Conservation (phyloP, 2,329 filamentous ascomycete species). For the Talaromyces sp. region DNA sequence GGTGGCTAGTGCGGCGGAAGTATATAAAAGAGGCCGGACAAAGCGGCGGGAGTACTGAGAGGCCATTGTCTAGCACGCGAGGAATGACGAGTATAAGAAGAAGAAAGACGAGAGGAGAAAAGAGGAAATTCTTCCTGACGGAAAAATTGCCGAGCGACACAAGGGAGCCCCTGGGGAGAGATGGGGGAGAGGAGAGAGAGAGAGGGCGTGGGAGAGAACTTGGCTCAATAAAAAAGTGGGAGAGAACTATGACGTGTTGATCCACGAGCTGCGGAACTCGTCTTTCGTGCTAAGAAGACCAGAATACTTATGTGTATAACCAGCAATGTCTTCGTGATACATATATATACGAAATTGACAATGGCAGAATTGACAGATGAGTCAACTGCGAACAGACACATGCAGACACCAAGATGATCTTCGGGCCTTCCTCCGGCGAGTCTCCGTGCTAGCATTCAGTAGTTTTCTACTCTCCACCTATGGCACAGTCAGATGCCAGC, state of each 20-base stretch:
- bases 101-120: not conserved
- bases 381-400: not conserved
- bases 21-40: constrained; percentile 60
- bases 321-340: not conserved
- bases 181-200: not conserved
- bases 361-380: not conserved
- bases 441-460: not conserved
- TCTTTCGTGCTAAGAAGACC: not conserved
- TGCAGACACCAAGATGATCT: not conserved
- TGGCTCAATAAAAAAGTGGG: not conserved
- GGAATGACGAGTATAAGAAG: not conserved
- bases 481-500: not conserved
- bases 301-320: not conserved
- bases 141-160: not conserved
- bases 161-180: not conserved
- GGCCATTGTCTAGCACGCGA: constrained; percentile 33
- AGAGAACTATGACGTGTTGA: constrained; percentile 4
- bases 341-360: not conserved
- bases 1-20: constrained; percentile 54
- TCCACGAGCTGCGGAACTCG: not conserved
- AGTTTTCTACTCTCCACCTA: not conserved
- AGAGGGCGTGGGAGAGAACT: not conserved
- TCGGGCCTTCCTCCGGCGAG: not conserved
- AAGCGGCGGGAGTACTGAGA: constrained; percentile 49
- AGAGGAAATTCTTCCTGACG: not conserved